Conservation (phyloP, 2,329 filamentous ascomycete genomes). For the Trichoderma sp. region DNA sequence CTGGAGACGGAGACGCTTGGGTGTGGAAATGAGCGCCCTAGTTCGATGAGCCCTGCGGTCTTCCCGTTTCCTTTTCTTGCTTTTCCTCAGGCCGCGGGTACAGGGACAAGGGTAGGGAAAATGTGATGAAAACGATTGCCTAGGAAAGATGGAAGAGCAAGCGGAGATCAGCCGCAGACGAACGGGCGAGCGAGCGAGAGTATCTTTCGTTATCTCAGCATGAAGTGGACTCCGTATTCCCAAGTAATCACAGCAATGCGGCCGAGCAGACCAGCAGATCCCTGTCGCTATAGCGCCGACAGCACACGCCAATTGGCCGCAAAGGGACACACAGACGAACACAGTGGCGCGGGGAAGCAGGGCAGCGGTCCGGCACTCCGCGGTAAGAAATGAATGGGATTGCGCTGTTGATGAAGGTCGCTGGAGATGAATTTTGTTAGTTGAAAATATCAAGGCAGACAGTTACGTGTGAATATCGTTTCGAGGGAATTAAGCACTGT, state of each 20-base stretch:
- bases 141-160: not conserved
- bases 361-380: not conserved
- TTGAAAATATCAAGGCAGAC: not conserved
- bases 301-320: not conserved
- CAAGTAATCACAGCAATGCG: not conserved
- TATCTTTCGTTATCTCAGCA: not conserved
- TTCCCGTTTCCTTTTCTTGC: not conserved
- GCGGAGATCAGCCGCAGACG: conserved; percentile 4
- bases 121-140: not conserved
- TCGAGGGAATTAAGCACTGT: not conserved
- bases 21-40: not conserved
- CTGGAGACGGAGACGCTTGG: not conserved
- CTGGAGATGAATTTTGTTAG: not conserved
- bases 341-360: conserved; percentile 10
- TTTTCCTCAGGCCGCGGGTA: not conserved
- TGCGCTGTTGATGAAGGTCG: not conserved
- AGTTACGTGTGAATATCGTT: not conserved
- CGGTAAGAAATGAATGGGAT: not conserved
- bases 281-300: conserved; percentile 4
- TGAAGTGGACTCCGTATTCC: not conserved
- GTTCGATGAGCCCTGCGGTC: not conserved
- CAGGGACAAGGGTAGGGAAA: not conserved
- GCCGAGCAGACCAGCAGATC: conserved; percentile 1
- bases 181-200: not conserved
- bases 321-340: conserved; percentile 1